These are phyloP conservation scores for Lachancea cidri DNA, from an alignment of 805 yeast genomes.

Conservation along the genomic window DNA sequence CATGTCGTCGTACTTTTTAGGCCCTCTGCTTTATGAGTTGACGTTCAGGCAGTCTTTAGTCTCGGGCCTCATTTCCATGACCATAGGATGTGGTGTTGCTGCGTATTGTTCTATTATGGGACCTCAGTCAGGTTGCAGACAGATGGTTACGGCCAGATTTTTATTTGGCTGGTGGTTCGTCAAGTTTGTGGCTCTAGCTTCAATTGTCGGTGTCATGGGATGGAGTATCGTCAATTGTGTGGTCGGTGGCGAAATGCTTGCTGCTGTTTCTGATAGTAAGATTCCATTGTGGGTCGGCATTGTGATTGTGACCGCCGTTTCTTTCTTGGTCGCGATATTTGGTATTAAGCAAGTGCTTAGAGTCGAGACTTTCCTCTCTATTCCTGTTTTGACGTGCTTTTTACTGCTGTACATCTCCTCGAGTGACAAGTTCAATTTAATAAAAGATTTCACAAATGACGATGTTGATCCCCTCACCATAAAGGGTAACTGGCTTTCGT, in stretches of 20 bases:
- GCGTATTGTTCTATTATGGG: constrained; percentile 86
- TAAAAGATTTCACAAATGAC: constrained; percentile 32
- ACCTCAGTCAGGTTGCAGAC: constrained; percentile 84
- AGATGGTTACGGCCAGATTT: constrained; percentile 77
- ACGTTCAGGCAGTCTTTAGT: constrained; percentile 61
- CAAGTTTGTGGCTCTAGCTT: constrained; percentile 64
- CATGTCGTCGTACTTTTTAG: constrained; percentile 76
- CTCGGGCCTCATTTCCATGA: constrained; percentile 57
- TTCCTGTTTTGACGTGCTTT: constrained; percentile 66
- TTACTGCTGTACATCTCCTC: constrained; percentile 60
- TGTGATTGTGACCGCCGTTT: constrained; percentile 57
- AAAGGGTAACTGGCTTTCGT: constrained; percentile 66
- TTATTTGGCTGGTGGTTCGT: constrained; percentile 86
- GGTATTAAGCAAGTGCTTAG: constrained; percentile 69
- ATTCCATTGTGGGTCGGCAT: constrained; percentile 74
- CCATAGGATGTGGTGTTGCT: constrained; percentile 70
- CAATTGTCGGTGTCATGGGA: constrained; percentile 76
- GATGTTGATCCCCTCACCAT: constrained; percentile 35
- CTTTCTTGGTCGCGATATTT: constrained; percentile 64
- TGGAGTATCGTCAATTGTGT: constrained; percentile 93
- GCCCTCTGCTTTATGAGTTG: constrained; percentile 64
- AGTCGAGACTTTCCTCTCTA: constrained; percentile 62
- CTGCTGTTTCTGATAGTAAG: constrained; percentile 56
- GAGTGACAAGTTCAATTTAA: constrained; percentile 40
- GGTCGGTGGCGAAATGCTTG: constrained; percentile 79